A percentile compares a stretch with the other conserved stretches of the same genome.
These are phyloP conservation scores for Elymus sibiricus DNA, from an alignment of 176 grass and related monocot genomes.

Conservation along the genomic window DNA sequence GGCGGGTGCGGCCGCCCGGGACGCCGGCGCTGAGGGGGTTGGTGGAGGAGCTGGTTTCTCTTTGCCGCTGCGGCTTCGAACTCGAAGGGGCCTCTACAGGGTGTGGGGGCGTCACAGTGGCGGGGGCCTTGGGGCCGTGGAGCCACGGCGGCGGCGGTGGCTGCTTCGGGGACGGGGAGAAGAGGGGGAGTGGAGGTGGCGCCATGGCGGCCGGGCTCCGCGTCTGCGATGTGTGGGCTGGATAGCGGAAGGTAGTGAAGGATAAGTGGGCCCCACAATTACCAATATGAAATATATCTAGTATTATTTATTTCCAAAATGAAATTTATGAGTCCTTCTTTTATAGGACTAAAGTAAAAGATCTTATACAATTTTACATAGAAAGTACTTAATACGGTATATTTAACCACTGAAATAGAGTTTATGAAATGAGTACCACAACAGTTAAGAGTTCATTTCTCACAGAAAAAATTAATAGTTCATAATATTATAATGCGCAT, in stretches of 20 bases:
- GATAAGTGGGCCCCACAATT: not conserved
- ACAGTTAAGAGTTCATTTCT: no score
- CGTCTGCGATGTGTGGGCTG: not conserved
- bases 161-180: constrained; percentile 28
- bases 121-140: not conserved
- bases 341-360: no score
- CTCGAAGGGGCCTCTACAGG: not conserved
- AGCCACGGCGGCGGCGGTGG: constrained; percentile 36
- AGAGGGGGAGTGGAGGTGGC: constrained; percentile 40
- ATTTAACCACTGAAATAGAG: no score
- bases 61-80: not conserved
- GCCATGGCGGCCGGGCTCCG: not conserved
- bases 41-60: not conserved
- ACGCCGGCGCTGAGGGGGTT: constrained; percentile 50
- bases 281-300: no score
- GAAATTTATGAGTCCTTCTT: no score
- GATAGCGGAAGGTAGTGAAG: not conserved
- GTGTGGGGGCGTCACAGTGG: not conserved
- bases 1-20: constrained; percentile 49
- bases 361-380: no score
- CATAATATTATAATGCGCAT: no score
- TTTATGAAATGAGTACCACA: no score
- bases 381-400: no score
- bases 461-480: no score
- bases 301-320: no score